Evolutionary conservation across 1,139 yeast species (phyloP).

Genomic region (Chernovozyma sophiae-reginae): DNA sequence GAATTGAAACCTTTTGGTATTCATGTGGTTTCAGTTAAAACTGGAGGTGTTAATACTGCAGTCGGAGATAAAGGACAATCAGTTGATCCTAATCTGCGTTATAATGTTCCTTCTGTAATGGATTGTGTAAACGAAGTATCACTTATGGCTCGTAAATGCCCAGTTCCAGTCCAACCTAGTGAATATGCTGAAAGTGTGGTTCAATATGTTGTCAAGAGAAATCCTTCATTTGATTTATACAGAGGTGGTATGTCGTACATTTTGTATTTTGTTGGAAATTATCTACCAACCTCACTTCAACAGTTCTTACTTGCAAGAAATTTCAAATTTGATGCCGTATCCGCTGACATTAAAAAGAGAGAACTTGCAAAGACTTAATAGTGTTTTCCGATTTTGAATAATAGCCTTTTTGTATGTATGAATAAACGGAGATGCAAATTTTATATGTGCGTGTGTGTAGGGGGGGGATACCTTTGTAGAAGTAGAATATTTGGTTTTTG

Average conservation of each 20-base stretch:
- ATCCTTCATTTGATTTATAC: constrained; percentile 29
- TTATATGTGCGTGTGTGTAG: too few relatives aligned
- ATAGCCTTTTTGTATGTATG: too few relatives aligned
- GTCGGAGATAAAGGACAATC: constrained; percentile 42
- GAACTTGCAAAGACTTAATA: not conserved
- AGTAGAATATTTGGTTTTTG: too few relatives aligned
- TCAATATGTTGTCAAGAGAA: constrained; percentile 16
- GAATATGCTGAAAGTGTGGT: constrained; percentile 33
- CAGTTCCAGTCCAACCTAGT: constrained; percentile 16
- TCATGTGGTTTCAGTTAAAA: constrained; percentile 53
- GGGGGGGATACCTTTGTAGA: too few relatives aligned
- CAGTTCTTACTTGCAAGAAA: constrained; percentile 1
- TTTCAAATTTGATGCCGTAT: constrained; percentile 6
- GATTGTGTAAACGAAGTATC: constrained; percentile 22
- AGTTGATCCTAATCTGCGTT: constrained; percentile 13
- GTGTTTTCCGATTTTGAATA: too few relatives aligned
- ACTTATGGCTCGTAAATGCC: constrained; percentile 25
- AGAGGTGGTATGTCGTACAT: constrained; percentile 16
- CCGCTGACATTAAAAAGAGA: constrained; percentile 3
- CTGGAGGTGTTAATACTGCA: constrained; percentile 61
- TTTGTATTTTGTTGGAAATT: constrained; percentile 4
- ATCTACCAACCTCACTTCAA: constrained; percentile 4
- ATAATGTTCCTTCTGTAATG: constrained; percentile 26
- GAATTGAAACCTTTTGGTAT: constrained; percentile 65
- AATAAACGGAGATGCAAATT: too few relatives aligned